Conservation (phyloP, 176 grass and related monocot genomes). For the Alopecurus myosuroides region DNA sequence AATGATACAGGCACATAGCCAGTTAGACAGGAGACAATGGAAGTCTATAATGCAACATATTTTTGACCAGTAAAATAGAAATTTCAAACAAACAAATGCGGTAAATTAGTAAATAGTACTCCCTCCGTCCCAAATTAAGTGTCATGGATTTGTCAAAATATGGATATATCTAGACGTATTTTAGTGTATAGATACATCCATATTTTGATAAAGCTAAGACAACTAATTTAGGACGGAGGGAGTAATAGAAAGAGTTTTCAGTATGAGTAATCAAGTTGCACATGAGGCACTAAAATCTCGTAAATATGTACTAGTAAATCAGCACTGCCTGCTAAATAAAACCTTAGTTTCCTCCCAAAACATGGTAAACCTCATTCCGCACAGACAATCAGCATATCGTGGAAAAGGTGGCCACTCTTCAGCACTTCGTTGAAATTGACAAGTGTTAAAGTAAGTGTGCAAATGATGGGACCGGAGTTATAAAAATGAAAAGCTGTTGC, state of each 20-base stretch:
- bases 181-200: too few relatives aligned
- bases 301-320: background rate
- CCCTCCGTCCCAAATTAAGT: too few relatives aligned
- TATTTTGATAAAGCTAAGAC: too few relatives aligned
- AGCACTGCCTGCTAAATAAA: background rate
- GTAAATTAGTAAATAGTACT: background rate
- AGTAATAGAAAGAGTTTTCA: background rate
- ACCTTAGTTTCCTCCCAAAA: background rate
- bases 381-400: conserved; percentile 9
- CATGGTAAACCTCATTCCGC: background rate
- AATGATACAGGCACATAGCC: background rate
- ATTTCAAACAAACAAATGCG: background rate
- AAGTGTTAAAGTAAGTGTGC: background rate
- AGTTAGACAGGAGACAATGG: background rate
- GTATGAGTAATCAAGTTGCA: background rate
- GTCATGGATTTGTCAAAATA: too few relatives aligned
- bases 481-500: background rate
- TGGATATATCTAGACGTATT: too few relatives aligned
- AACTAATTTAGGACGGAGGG: too few relatives aligned
- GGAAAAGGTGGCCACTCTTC: background rate
- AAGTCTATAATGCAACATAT: background rate
- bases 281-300: background rate
- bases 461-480: background rate
- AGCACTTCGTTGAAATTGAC: background rate
- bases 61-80: background rate